Conservation (phyloP, 2,329 filamentous ascomycete genomes). For the Coniochaeta ligniaria region DNA sequence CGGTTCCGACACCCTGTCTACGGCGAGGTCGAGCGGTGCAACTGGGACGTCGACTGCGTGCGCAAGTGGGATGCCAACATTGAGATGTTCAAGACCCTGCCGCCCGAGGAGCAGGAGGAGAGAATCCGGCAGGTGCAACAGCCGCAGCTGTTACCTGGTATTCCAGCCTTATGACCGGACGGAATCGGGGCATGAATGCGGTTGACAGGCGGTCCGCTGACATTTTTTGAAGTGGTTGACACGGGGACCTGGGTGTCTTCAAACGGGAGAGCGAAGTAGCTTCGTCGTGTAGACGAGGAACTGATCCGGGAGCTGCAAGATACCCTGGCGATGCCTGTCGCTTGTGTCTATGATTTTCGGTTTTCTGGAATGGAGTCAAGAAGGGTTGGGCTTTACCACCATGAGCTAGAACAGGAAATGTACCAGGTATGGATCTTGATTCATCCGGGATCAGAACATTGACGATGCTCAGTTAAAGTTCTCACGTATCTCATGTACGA, state of each 20-base stretch:
- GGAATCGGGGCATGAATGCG: background rate
- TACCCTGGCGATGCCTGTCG: background rate
- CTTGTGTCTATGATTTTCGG: background rate
- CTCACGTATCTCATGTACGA: background rate
- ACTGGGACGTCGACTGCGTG: slow-evolving; percentile 61
- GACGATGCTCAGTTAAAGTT: background rate
- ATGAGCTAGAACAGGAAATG: too few relatives aligned
- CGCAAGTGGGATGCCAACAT: slow-evolving; percentile 59
- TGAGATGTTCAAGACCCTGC: slow-evolving; percentile 49
- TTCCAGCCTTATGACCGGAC: background rate
- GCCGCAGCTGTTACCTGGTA: background rate
- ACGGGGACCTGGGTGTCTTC: too few relatives aligned
- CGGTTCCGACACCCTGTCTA: slow-evolving; percentile 62
- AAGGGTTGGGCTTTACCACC: background rate
- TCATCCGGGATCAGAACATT: background rate
- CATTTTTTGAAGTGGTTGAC: too few relatives aligned
- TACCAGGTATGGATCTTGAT: too few relatives aligned
- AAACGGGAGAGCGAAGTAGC: background rate
- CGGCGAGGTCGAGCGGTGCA: slow-evolving; percentile 64
- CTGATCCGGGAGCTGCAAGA: background rate
- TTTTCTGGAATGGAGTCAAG: background rate
- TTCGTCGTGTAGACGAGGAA: background rate
- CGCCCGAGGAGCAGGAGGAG: slow-evolving; percentile 46
- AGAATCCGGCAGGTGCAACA: slow-evolving; percentile 1
- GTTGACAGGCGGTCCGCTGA: too few relatives aligned